A percentile compares a stretch with the other conserved stretches of the same genome.
Conservation (phyloP, 257 asterid genomes). For the Ehretia macrophylla region DNA sequence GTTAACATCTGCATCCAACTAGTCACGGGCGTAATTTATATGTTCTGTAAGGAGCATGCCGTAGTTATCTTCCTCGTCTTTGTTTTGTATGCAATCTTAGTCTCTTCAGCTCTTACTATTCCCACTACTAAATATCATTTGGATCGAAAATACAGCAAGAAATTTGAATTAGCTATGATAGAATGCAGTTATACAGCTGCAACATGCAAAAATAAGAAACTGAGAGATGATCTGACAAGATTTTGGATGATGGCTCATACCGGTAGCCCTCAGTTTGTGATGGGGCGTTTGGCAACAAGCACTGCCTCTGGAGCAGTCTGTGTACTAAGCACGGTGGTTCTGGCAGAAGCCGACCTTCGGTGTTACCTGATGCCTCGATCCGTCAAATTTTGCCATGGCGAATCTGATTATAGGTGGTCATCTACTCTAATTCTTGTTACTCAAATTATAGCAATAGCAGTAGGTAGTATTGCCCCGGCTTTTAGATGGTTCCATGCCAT, state of each 20-base stretch:
- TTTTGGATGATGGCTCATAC: conserved; percentile 95
- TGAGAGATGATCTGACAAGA: conserved; percentile 47
- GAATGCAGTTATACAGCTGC: conserved; percentile 26
- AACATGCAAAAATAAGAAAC: conserved; percentile 21
- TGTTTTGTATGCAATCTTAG: conserved; percentile 34
- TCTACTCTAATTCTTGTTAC: conserved; percentile 41
- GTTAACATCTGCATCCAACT: conserved; percentile 63
- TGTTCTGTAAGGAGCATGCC: conserved; percentile 50
- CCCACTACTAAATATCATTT: conserved; percentile 53
- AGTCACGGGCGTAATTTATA: conserved; percentile 65
- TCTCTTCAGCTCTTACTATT: conserved; percentile 53
- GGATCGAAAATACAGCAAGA: conserved; percentile 46
- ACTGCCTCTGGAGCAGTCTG: conserved; percentile 76
- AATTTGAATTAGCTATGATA: conserved; percentile 28
- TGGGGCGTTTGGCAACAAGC: conserved; percentile 69
- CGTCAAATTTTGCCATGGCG: conserved; percentile 57
- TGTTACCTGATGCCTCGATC: conserved; percentile 41
- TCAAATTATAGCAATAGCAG: conserved; percentile 53
- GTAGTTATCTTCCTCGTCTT: conserved; percentile 44
- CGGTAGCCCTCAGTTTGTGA: conserved; percentile 69
- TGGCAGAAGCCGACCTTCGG: conserved; percentile 64
- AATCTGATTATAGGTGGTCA: conserved; percentile 82
- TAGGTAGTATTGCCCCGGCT: conserved; percentile 68
- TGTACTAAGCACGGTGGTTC: conserved; percentile 38
- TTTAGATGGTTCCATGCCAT: conserved; percentile 60